Evolutionary conservation across 1,139 yeast species (phyloP), one percentile per base, ranked within the genome.

Genomic region (Scheffersomyces cryptocercus): DNA sequence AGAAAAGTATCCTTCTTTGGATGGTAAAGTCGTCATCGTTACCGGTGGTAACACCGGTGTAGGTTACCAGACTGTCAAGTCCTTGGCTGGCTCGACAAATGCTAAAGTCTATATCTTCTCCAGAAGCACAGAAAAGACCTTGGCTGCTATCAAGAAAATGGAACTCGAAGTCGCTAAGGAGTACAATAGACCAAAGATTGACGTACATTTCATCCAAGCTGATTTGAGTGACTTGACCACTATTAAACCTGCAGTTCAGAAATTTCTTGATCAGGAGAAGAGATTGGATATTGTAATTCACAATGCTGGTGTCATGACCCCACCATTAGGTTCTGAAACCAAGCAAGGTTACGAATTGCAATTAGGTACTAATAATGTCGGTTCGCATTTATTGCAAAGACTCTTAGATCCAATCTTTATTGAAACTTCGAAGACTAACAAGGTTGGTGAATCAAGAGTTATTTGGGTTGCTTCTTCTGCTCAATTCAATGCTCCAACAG

Each of bases 241-340:
- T 0, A 62, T 79, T 40, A 70, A 66, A 47, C 68, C 71, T 2
- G 78, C 73, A 2, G 72, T 65, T 13, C 54, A 58, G 10, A 54
- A 65, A 34, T 59, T 78, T 41, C 50, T 62, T 44, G 42, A 48
- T 29, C 47, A 37, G 7, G 61, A 53, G 33, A 39, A 53, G 3
- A 54, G 68, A 12, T 48, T 78, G 28, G 77, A 76, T 49, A 62
- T 74, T 11, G 66, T 75, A 12, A 67, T 78, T 38, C 75, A 77
- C 51, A 77, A 79, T 59, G 83, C 83, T 9, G 58, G 84, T 36
- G 67, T 79, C 13, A 76, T 73, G 74, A 56, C 62, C 13, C 73
- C 78, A 1, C 67, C 70, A 9, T 54, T 55, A 11, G 67, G 67
- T 10, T 31, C 34, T 3, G 67, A 66, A 9, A 31, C 34, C 4